These are phyloP conservation scores for Candida tropicalis DNA, from an alignment of 1,139 yeast genomes.

Conservation along the genomic window DNA sequence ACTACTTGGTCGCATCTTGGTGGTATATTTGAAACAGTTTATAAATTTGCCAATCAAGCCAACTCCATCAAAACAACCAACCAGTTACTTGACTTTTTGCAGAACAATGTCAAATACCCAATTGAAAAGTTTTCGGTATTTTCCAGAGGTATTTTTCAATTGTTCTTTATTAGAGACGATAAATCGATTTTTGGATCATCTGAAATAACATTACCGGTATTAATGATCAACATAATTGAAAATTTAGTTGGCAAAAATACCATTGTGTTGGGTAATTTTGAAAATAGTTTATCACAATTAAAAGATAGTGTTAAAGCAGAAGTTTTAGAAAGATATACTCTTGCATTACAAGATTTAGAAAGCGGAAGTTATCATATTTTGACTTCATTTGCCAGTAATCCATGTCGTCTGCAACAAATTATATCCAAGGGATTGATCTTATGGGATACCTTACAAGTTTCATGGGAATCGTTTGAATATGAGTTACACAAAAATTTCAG, in stretches of 20 bases:
- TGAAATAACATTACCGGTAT: slow-evolving; percentile 18
- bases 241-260: slow-evolving; percentile 30
- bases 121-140: slow-evolving; percentile 47
- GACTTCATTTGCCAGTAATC: slow-evolving; percentile 66
- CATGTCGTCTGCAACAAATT: slow-evolving; percentile 80
- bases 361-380: slow-evolving; percentile 57
- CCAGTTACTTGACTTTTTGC: slow-evolving; percentile 41
- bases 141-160: slow-evolving; percentile 62
- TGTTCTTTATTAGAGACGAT: slow-evolving; percentile 63
- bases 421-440: slow-evolving; percentile 55
- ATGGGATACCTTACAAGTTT: slow-evolving; percentile 84
- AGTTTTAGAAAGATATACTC: slow-evolving; percentile 9
- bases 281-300: slow-evolving; percentile 26
- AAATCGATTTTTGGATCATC: slow-evolving; percentile 47
- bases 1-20: slow-evolving; percentile 35
- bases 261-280: slow-evolving; percentile 23
- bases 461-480: slow-evolving; percentile 55
- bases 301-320: slow-evolving; percentile 17
- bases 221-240: slow-evolving; percentile 27
- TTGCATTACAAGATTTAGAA: slow-evolving; percentile 35
- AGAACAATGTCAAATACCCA: slow-evolving; percentile 31
- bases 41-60: slow-evolving; percentile 25
- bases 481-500: slow-evolving; percentile 34
- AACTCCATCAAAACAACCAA: slow-evolving; percentile 26
- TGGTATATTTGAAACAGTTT: slow-evolving; percentile 37